These are phyloP conservation scores for Pythium pectinolyticum DNA, from an alignment of 352 stramenopile genomes.

Conservation along the genomic window DNA sequence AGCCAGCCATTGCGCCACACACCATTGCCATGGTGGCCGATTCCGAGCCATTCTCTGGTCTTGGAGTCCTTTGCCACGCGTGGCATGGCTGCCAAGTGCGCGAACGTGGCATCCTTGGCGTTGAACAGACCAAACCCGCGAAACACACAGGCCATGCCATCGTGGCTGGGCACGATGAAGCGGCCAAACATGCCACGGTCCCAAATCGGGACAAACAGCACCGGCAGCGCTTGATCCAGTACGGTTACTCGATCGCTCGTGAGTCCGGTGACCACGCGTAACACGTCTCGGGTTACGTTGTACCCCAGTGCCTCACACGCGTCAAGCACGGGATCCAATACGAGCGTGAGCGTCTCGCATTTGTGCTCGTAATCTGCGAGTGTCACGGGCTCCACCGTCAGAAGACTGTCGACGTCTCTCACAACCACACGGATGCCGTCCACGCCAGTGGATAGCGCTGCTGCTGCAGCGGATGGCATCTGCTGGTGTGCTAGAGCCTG, in stretches of 20 bases:
- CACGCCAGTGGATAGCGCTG: background rate
- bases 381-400: background rate
- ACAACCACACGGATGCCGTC: slow-evolving; percentile 31
- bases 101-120: background rate
- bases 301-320: slow-evolving; percentile 26
- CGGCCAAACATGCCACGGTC: slow-evolving; percentile 14
- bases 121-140: slow-evolving; percentile 17
- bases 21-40: slow-evolving; percentile 13
- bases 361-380: slow-evolving; percentile 17
- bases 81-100: background rate
- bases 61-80: slow-evolving; percentile 18
- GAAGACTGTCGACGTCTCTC: slow-evolving; percentile 8
- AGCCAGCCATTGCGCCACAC: slow-evolving; percentile 38
- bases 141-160: slow-evolving; percentile 32
- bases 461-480: background rate
- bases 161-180: slow-evolving; percentile 19
- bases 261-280: slow-evolving; percentile 26
- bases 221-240: slow-evolving; percentile 20
- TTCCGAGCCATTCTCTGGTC: slow-evolving; percentile 25
- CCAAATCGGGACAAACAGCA: slow-evolving; percentile 35
- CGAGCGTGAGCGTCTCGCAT: slow-evolving; percentile 15
- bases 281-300: slow-evolving; percentile 24
- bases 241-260: background rate
- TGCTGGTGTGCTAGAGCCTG: slow-evolving; percentile 18
- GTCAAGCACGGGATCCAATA: slow-evolving; percentile 13